Conservation (phyloP, 2,329 filamentous ascomycete species). For the Cladosporium austrohemisphaericum region DNA sequence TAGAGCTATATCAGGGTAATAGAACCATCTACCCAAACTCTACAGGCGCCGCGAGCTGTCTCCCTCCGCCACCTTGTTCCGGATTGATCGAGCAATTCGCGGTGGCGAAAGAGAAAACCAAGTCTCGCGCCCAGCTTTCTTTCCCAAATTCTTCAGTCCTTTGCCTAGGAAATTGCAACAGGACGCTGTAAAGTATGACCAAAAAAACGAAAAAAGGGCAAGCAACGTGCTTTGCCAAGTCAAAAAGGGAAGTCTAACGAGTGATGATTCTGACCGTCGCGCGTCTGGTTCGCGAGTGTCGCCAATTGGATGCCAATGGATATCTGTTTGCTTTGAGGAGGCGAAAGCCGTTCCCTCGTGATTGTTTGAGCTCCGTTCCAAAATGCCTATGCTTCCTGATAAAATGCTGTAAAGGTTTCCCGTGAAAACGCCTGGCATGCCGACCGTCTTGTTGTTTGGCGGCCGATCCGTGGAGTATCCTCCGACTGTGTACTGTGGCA, state of each 20-base stretch:
- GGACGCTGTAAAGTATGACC: too few relatives aligned
- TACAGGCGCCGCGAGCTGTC: conserved; percentile 4
- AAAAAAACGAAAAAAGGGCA: neutral
- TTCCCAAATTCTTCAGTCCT: neutral
- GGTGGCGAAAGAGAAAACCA: neutral
- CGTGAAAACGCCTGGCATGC: neutral
- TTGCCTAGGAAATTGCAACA: too few relatives aligned
- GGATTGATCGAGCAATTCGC: neutral
- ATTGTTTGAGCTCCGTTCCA: neutral
- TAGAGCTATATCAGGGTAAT: conserved; percentile 2
- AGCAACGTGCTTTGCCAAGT: neutral
- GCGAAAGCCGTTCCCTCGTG: neutral
- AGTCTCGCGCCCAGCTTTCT: conserved; percentile 6
- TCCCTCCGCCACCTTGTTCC: neutral
- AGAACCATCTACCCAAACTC: neutral
- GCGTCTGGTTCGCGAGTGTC: conserved; percentile 12
- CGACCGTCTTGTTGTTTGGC: too few relatives aligned
- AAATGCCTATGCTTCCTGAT: neutral
- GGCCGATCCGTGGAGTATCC: too few relatives aligned
- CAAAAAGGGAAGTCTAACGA: conserved; percentile 7
- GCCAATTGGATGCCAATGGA: conserved; percentile 7
- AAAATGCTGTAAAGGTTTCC: neutral
- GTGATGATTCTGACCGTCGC: conserved; percentile 3
- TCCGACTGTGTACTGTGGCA: neutral
- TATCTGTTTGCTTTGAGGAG: neutral